phyloP scores from a whole-genome alignment of 129 eudicot species.

The Logfia minima region DNA sequence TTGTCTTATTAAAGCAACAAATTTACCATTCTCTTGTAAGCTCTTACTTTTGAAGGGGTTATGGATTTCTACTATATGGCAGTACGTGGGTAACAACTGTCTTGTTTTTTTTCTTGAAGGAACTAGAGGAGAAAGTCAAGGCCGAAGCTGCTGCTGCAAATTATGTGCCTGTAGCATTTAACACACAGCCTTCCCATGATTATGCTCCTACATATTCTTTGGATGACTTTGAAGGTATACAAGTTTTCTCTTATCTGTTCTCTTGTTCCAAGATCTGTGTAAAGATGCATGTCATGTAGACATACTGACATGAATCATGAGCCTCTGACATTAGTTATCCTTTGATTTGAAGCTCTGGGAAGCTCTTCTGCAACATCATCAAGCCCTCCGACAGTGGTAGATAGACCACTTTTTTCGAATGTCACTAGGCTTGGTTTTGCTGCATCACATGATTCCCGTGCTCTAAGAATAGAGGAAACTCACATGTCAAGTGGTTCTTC shows the following conservation, averaged over 20 bases:
- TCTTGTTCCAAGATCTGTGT: neutral
- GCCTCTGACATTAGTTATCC: neutral
- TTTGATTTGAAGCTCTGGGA: slow-evolving; percentile 63
- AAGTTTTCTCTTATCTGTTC: neutral
- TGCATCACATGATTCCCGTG: slow-evolving; percentile 73
- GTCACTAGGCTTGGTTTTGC: slow-evolving; percentile 96
- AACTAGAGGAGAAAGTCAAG: slow-evolving; percentile 65
- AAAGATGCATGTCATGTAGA: neutral
- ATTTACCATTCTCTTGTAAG: neutral
- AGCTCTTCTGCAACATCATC: slow-evolving; percentile 56
- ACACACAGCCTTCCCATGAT: slow-evolving; percentile 41
- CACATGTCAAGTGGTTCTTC: slow-evolving; percentile 35
- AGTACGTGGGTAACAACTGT: neutral
- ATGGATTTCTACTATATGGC: neutral
- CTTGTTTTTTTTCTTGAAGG: slow-evolving; percentile 44
- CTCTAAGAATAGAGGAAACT: slow-evolving; percentile 48
- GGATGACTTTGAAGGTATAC: slow-evolving; percentile 95
- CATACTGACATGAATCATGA: neutral
- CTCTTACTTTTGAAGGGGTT: neutral
- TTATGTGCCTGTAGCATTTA: slow-evolving; percentile 39
- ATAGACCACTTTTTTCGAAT: slow-evolving; percentile 72
- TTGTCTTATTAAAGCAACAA: neutral
- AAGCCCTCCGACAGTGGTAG: slow-evolving; percentile 59
- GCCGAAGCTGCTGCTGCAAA: slow-evolving; percentile 72
- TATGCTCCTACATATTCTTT: slow-evolving; percentile 60